Evolutionary conservation across 148 eudicot species (phyloP).

Genomic region (Camellia lanceoleosa): DNA sequence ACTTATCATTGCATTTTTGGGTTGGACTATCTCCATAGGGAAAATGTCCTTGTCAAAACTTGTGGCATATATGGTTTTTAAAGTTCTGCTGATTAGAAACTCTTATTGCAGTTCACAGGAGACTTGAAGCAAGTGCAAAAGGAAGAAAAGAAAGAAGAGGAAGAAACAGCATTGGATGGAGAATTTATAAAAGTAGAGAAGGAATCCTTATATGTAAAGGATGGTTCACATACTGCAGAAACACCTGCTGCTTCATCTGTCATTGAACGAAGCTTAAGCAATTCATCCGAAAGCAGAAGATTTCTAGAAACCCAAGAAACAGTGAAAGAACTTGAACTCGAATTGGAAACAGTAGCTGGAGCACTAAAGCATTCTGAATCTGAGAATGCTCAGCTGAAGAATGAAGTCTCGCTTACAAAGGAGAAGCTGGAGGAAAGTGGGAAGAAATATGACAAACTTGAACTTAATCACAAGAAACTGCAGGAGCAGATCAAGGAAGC

Average conservation of each 20-base stretch:
- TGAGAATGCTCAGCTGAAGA: constrained; percentile 52
- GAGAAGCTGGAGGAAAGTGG: constrained; percentile 52
- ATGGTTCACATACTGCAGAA: constrained; percentile 30
- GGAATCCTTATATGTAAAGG: constrained; percentile 54
- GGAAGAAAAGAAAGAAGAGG: constrained; percentile 52
- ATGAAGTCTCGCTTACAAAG: constrained; percentile 40
- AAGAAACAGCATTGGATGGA: constrained; percentile 65
- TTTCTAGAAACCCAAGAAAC: constrained; percentile 73
- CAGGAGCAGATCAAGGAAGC: constrained; percentile 49
- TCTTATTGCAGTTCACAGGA: constrained; percentile 18
- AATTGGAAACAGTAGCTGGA: constrained; percentile 51
- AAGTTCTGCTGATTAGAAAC: background rate
- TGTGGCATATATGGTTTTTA: background rate
- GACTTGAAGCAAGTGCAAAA: constrained; percentile 28
- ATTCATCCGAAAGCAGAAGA: constrained; percentile 46
- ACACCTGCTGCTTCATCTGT: constrained; percentile 24
- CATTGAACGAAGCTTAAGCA: constrained; percentile 32
- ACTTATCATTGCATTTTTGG: background rate
- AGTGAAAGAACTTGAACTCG: constrained; percentile 65
- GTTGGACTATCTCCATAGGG: background rate
- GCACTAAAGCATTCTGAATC: constrained; percentile 60
- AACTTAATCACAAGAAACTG: constrained; percentile 54
- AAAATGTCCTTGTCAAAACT: background rate
- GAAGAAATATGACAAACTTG: constrained; percentile 55
- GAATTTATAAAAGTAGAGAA: constrained; percentile 92